Percentiles rank a stretch among this genome's conserved stretches.
Evolutionary conservation across 73 alveolate species (phyloP).

Genomic region (Paramecium pentaurelia): DNA sequence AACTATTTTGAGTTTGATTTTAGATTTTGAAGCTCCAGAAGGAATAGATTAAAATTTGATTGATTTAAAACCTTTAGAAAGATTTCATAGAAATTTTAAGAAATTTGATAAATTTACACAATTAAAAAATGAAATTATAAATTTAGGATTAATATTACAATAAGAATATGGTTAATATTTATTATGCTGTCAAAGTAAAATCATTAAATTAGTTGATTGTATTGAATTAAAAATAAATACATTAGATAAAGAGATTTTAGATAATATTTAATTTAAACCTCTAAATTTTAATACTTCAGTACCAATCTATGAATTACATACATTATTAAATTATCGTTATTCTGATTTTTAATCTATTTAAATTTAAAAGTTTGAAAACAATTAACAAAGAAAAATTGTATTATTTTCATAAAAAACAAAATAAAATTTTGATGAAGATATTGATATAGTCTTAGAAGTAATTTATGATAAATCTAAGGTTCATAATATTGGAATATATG

Average conservation of each 20-base stretch:
- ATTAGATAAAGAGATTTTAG: not conserved
- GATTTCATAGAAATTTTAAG: not conserved
- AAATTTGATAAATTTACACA: not conserved
- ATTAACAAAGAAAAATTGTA: not conserved
- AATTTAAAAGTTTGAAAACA: not conserved
- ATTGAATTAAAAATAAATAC: not conserved
- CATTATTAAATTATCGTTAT: not conserved
- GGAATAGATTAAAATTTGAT: not conserved
- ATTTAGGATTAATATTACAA: not conserved
- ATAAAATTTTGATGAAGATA: not conserved
- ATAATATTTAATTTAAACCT: not conserved
- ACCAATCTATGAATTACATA: not conserved
- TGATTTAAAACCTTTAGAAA: not conserved
- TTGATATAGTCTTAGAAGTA: not conserved
- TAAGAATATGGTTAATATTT: not conserved
- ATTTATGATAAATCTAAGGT: not conserved
- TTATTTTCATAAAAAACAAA: not conserved
- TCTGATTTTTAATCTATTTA: not conserved
- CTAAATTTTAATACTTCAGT: not conserved
- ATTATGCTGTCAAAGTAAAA: not conserved
- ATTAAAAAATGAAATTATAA: not conserved
- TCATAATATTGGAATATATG: not conserved
- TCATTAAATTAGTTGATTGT: not conserved
- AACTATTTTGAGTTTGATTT: not conserved
- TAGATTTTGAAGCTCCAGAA: not conserved